Percentiles rank a stretch among this genome's conserved stretches.
phyloP scores from a whole-genome alignment of 208 protist species.

The Leishmania guyanensis region DNA sequence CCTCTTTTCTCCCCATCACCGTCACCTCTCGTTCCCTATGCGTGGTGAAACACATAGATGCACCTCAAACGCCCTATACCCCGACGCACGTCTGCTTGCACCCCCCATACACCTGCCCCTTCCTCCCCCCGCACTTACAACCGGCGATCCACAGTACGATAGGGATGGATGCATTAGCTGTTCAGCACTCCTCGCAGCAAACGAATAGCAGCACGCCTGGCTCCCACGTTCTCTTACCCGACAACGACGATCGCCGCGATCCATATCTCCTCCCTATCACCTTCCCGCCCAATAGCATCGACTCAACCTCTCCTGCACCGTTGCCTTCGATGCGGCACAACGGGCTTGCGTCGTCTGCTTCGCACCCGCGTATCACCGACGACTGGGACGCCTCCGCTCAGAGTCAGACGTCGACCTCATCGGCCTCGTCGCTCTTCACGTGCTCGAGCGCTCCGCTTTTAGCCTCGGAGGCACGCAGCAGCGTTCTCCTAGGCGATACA shows the following conservation, averaged over 20 bases:
- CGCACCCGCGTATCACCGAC: background rate
- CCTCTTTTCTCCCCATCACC: background rate
- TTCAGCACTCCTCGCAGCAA: background rate
- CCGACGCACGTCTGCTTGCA: background rate
- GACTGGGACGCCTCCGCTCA: background rate
- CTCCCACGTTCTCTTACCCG: background rate
- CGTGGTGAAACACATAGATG: background rate
- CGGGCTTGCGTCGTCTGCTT: background rate
- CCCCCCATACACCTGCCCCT: background rate
- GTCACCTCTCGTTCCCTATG: background rate
- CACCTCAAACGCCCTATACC: background rate
- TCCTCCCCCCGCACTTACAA: no score
- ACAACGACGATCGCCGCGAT: background rate
- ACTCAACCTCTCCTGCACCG: background rate
- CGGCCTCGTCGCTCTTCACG: slow-evolving; percentile 4
- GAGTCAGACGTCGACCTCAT: background rate
- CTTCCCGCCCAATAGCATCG: no score
- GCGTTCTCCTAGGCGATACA: background rate
- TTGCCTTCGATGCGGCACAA: slow-evolving; percentile 21
- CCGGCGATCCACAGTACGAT: background rate
- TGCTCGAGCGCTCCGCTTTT: background rate
- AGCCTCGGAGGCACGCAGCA: background rate
- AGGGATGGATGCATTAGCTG: background rate
- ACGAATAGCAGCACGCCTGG: background rate
- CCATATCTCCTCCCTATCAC: background rate